phyloP scores from a whole-genome alignment of 805 yeast genomes.

The Starmerella kuoi region DNA sequence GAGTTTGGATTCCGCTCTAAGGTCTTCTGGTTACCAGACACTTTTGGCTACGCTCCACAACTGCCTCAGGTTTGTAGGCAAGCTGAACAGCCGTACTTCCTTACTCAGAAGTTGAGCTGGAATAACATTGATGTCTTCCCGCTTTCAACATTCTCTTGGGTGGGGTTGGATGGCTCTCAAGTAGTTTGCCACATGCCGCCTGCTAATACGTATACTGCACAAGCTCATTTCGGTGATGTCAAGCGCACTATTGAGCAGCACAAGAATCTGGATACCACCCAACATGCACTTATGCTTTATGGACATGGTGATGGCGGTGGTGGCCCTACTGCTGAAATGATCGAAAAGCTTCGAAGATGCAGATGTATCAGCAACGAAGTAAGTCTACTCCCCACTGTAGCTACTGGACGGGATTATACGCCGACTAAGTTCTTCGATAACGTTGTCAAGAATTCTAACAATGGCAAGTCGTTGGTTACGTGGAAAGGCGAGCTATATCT shows the following conservation, averaged over 20 bases:
- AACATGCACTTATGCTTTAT: constrained; percentile 65
- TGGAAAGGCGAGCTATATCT: constrained; percentile 92
- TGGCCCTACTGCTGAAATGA: constrained; percentile 88
- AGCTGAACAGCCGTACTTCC: constrained; percentile 73
- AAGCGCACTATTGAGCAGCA: constrained; percentile 67
- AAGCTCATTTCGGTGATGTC: constrained; percentile 88
- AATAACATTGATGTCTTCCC: constrained; percentile 89
- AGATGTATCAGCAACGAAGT: constrained; percentile 80
- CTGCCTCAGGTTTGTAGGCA: constrained; percentile 82
- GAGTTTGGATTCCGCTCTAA: constrained; percentile 67
- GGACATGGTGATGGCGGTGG: constrained; percentile 99
- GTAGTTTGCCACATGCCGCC: constrained; percentile 97
- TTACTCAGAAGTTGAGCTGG: constrained; percentile 94
- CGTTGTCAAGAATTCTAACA: constrained; percentile 46
- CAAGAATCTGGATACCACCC: constrained; percentile 69
- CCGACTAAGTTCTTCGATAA: constrained; percentile 72
- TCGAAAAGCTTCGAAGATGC: constrained; percentile 83
- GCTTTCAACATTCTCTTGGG: constrained; percentile 85
- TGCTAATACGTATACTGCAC: constrained; percentile 86
- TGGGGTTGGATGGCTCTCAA: constrained; percentile 86
- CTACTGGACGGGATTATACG: constrained; percentile 46
- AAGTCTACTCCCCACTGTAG: constrained; percentile 54
- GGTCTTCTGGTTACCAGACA: constrained; percentile 92
- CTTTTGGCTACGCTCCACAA: constrained; percentile 93
- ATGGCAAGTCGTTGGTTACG: constrained; percentile 59